A percentile compares a stretch with the other conserved stretches of the same genome.
Evolutionary conservation across 306 rosid genomes (phyloP).

Genomic region (Ormosia emarginata): DNA sequence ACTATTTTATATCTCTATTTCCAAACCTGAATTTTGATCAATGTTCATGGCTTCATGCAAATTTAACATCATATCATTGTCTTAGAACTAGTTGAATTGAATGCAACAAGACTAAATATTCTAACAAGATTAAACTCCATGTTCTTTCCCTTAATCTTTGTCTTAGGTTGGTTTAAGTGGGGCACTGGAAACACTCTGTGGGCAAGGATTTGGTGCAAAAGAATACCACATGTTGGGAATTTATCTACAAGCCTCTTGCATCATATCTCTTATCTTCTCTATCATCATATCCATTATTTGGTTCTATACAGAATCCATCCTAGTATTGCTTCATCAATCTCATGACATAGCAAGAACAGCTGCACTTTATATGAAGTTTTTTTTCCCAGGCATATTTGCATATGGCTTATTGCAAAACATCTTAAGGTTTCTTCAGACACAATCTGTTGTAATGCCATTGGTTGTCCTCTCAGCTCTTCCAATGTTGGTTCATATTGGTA

Average conservation of each 20-base stretch:
- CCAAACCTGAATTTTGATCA: background rate
- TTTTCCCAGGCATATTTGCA: constrained; percentile 70
- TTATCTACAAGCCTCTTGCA: constrained; percentile 76
- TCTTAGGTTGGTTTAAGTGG: constrained; percentile 79
- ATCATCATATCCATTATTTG: constrained; percentile 49
- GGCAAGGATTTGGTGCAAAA: constrained; percentile 78
- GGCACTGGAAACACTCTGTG: constrained; percentile 85
- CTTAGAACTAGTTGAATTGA: background rate
- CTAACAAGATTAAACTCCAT: background rate
- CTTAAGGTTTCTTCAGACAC: constrained; percentile 74
- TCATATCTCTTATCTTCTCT: constrained; percentile 54
- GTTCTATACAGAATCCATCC: constrained; percentile 54
- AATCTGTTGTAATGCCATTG: constrained; percentile 58
- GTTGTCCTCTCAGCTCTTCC: constrained; percentile 51
- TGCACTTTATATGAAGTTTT: constrained; percentile 52
- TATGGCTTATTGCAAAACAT: constrained; percentile 63
- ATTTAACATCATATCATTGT: background rate
- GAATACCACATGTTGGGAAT: constrained; percentile 60
- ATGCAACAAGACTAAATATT: background rate
- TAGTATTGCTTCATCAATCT: constrained; percentile 63
- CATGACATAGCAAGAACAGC: constrained; percentile 51
- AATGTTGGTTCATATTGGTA: constrained; percentile 36
- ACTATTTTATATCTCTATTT: background rate
- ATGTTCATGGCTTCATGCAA: background rate
- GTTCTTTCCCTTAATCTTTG: background rate